Base-by-base conservation (phyloP, 345 rosid species). In the Gossypium longicalyx region DNA sequence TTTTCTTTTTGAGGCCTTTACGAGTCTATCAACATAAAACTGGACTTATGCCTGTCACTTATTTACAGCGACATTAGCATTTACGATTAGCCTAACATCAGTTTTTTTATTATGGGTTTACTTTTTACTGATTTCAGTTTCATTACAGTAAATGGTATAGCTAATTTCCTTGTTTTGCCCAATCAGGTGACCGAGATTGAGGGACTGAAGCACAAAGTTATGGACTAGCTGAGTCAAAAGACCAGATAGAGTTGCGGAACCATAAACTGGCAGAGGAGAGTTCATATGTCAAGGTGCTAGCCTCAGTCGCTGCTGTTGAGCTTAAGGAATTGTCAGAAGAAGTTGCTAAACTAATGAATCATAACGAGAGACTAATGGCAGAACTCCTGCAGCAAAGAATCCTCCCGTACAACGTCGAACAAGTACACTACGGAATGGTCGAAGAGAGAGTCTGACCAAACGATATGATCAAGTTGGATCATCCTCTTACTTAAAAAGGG, bases 261-360 rank as follows among this genome's bases (percentile, higher is more conserved):
- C 89, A 82, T 79, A 93, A 91, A 80, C 87, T 93, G 43, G 93
- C 93, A 0, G 99, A 93, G 43, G 99, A 95, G 79, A 90, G 98
- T 80, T 88, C 94, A 15, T 95, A 95, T 12, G 98, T 98, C 2
- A 95, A 95, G 85, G 99, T 94, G 65, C 90, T 95, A 76, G 99
- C 98, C 77, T 95, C 99, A 67, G 99, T 98, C 68, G 99, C 99
- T 74, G 99, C 99, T n/a, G 99, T 95, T 15, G 99, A 95, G 85
- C 99, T 95, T 67, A 95, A 95, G 84, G 99, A 97, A 77, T 82
- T 95, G 68, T 93, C 98, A 3, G 99, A 93, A 80, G 98, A 95
- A 88, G 93, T 95, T 12, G 88, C 98, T 56, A 93, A 95, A 82
- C 97, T 95, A 27, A 91, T 93, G 99, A 88, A 90, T 78, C 93